Conservation (phyloP, 2,329 filamentous ascomycete genomes). For the Apiospora saccharicola region DNA sequence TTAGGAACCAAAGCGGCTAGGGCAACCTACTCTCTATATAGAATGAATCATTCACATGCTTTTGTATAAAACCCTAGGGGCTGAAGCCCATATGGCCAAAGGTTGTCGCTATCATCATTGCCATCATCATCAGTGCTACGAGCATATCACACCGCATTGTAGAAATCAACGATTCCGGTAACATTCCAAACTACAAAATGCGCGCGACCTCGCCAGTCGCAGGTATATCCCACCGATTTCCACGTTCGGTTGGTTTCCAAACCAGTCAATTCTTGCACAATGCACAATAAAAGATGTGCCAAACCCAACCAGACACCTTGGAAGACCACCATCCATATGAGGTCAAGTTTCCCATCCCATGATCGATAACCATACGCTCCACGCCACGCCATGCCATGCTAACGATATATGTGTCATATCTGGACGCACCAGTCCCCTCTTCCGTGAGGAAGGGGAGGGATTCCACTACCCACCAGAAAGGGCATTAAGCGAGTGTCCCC, state of each 20-base stretch:
- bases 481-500: not conserved
- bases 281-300: slow-evolving; percentile 1
- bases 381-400: slow-evolving; percentile 2
- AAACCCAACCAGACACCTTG: slow-evolving; percentile 16
- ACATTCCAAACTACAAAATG: slow-evolving; percentile 4
- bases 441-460: not conserved
- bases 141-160: not conserved
- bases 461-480: not conserved
- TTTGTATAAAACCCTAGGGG: not conserved
- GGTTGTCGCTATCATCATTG: not conserved
- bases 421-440: not conserved
- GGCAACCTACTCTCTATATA: slow-evolving; percentile 18
- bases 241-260: not conserved
- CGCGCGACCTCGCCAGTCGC: slow-evolving; percentile 9
- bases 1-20: slow-evolving; percentile 12
- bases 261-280: slow-evolving; percentile 3
- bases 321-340: slow-evolving; percentile 3
- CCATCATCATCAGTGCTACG: not conserved
- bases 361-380: slow-evolving; percentile 2
- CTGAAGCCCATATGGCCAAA: not conserved
- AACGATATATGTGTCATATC: not conserved
- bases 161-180: not conserved
- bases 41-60: slow-evolving; percentile 14
- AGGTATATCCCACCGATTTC: slow-evolving; percentile 4
- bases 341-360: not conserved